Base-by-base conservation (phyloP, 345 rosid genomes). In the Linum trigynum region DNA sequence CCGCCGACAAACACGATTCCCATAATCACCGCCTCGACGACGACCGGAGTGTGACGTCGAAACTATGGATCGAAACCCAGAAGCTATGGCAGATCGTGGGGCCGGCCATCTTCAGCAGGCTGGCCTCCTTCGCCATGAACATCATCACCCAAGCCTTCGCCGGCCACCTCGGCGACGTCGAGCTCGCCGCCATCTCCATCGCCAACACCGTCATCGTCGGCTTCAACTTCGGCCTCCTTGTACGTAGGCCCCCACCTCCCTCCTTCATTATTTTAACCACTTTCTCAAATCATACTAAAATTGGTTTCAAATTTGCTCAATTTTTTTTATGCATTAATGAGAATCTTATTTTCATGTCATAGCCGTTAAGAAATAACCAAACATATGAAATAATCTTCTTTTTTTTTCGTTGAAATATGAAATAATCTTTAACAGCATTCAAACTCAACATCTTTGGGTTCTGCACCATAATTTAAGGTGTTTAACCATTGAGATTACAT, bases 161-260 rank as follows among this genome's bases (percentile, higher is more conserved):
- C 3, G 88, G 89, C 62, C 89, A 80, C 69, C 81, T 87, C 32
- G 88, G 88, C 41, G 86, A 83, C 38, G 73, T 85, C 14, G 74
- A 82, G 37, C 84, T 87, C 40, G 94, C 94, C 43, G 78, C 94
- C 11, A 74, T 85, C 59, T 83, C 86, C 69, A 80, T 87, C 0
- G 85, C 85, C 65, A 81, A 80, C 64, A 76, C 81, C 23, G 90
- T 87, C 69, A 85, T 85, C 15, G 84, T 76, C 41, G 90, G 90
- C 70, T 85, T 87, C 79, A 78, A 79, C 70, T 87, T 77, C 11
- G 88, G 94, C 61, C 79, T 87, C 64, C 67, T 85, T 80, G 90
- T 87, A 84, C 39, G 14, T 53, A 3, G 0, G 57, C 48, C 43
- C 1, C 11, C 3, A 7, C 32, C 5, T 5, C 17, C 7, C 48